Conservation (phyloP, 164 flowering plant species). For the Vitis amurensis region DNA sequence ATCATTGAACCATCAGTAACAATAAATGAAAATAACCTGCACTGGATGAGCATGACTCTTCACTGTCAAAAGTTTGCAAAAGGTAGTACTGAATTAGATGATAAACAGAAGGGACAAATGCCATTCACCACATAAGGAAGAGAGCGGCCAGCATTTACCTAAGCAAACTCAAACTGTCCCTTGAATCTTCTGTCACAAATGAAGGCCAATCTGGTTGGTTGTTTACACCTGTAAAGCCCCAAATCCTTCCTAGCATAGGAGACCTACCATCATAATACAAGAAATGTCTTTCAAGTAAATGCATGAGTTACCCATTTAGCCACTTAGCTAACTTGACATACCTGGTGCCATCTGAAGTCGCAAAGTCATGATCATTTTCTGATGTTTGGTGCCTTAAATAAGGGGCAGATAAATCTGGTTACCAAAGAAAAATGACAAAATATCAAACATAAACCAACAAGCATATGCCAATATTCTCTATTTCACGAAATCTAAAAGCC, state of each 20-base stretch:
- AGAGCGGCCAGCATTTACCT: slow-evolving; percentile 35
- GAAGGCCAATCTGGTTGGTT: slow-evolving; percentile 30
- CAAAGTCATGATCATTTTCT: slow-evolving; percentile 23
- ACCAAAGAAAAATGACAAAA: slow-evolving; percentile 18
- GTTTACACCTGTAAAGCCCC: slow-evolving; percentile 19
- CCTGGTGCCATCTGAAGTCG: slow-evolving; percentile 31
- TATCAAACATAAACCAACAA: not conserved
- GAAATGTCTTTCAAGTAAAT: not conserved
- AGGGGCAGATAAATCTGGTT: slow-evolving; percentile 35
- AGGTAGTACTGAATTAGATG: not conserved
- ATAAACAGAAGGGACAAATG: not conserved
- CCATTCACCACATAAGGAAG: slow-evolving; percentile 3
- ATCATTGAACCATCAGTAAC: too few species aligned
- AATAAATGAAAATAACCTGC: slow-evolving; percentile 47
- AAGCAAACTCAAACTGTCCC: slow-evolving; percentile 41
- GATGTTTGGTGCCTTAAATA: slow-evolving; percentile 22
- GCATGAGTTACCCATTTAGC: not conserved
- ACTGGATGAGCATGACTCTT: slow-evolving; percentile 71
- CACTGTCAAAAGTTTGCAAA: slow-evolving; percentile 41
- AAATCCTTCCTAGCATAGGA: slow-evolving; percentile 14
- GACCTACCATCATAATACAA: slow-evolving; percentile 26
- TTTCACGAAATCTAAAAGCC: not conserved
- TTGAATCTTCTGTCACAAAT: slow-evolving; percentile 37
- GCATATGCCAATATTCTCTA: not conserved
- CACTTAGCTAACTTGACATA: slow-evolving; percentile 18